A percentile compares a stretch with the other conserved stretches of the same genome.
These are phyloP conservation scores for Arabidopsis lyrata DNA, from an alignment of 441 rosid genomes.

Conservation along the genomic window DNA sequence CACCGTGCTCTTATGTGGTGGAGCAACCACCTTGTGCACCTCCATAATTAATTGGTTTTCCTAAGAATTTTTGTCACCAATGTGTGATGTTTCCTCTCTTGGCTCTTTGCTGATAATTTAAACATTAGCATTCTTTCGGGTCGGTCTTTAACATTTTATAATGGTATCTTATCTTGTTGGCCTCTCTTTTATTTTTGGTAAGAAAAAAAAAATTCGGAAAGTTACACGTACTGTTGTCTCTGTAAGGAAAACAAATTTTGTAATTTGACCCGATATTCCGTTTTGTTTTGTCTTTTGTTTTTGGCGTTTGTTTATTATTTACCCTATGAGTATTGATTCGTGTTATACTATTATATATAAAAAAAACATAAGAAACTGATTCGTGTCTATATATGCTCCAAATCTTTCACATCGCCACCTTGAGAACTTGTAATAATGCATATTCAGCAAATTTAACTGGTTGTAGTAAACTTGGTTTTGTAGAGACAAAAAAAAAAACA, in stretches of 20 bases:
- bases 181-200: background rate
- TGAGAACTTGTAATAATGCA: slow-evolving; percentile 15
- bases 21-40: slow-evolving; percentile 71
- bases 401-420: slow-evolving; percentile 28
- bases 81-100: slow-evolving; percentile 23
- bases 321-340: background rate
- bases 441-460: background rate
- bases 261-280: slow-evolving; percentile 5
- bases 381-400: too few relatives aligned
- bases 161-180: slow-evolving; percentile 22
- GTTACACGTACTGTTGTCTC: slow-evolving; percentile 38
- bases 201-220: background rate
- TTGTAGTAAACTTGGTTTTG: background rate
- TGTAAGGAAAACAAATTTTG: slow-evolving; percentile 17
- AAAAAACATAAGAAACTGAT: too few relatives aligned
- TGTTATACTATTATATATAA: too few relatives aligned
- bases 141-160: slow-evolving; percentile 43
- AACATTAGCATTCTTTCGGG: slow-evolving; percentile 29
- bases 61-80: slow-evolving; percentile 29
- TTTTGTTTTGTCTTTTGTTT: slow-evolving; percentile 27
- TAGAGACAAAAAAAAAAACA: background rate
- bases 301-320: slow-evolving; percentile 5
- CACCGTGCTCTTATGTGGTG: slow-evolving; percentile 67
- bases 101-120: slow-evolving; percentile 33
- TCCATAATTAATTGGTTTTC: slow-evolving; percentile 58